Percentiles rank a stretch among this genome's conserved stretches.
phyloP scores from a whole-genome alignment of 1,284 basidiomycete species.

The Vanrija pseudolonga region DNA sequence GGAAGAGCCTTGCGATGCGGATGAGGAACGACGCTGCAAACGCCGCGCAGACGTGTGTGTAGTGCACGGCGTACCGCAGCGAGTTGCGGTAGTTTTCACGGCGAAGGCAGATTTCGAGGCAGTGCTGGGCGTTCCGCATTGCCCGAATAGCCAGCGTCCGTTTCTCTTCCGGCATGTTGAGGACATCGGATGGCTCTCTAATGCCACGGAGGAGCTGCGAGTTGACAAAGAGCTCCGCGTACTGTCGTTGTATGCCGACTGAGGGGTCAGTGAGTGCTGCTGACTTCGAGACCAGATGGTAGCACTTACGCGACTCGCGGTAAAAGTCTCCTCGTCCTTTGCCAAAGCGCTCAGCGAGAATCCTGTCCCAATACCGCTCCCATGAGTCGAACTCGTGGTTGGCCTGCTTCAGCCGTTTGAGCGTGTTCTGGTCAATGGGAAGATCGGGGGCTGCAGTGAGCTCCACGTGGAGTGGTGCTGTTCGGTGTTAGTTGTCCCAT shows the following conservation, averaged over 20 bases:
- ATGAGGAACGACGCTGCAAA: slow-evolving; percentile 86
- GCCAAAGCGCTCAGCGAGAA: slow-evolving; percentile 42
- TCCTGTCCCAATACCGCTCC: slow-evolving; percentile 49
- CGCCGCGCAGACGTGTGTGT: slow-evolving; percentile 79
- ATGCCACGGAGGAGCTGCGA: slow-evolving; percentile 48
- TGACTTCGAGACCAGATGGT: background rate
- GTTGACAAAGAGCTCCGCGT: slow-evolving; percentile 44
- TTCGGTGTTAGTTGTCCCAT: background rate
- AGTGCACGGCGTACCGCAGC: slow-evolving; percentile 66
- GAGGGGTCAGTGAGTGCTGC: background rate
- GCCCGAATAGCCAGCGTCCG: slow-evolving; percentile 45
- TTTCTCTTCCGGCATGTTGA: slow-evolving; percentile 46
- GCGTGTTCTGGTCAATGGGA: slow-evolving; percentile 43
- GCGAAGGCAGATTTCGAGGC: slow-evolving; percentile 45
- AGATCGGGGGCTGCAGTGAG: slow-evolving; percentile 45
- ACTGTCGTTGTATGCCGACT: background rate
- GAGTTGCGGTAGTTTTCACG: slow-evolving; percentile 67
- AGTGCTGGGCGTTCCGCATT: slow-evolving; percentile 49
- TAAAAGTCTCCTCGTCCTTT: slow-evolving; percentile 46
- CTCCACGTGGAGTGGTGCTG: slow-evolving; percentile 46
- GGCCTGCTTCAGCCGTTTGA: slow-evolving; percentile 47
- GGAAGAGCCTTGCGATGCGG: slow-evolving; percentile 78
- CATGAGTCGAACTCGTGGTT: slow-evolving; percentile 49
- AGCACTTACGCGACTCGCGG: slow-evolving; percentile 39
- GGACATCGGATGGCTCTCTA: slow-evolving; percentile 44